A percentile compares a stretch with the other conserved stretches of the same genome.
Evolutionary conservation across 352 stramenopile genomes (phyloP).

Genomic region (Blastocystis sp.): DNA sequence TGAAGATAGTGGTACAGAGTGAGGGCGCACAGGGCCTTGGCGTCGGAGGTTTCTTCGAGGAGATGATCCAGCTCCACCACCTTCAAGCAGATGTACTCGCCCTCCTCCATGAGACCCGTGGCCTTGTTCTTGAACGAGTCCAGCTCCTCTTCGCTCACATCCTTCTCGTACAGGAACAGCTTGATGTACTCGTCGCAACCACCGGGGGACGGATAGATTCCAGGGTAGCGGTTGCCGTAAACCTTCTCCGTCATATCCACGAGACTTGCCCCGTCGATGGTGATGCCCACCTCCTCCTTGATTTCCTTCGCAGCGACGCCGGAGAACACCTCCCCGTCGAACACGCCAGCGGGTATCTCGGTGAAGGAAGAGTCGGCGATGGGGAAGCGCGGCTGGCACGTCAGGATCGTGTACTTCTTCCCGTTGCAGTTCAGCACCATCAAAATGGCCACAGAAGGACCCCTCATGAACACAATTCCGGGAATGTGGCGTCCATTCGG

Average conservation of each 20-base stretch:
- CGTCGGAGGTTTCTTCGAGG: slow-evolving; percentile 16
- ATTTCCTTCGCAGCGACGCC: slow-evolving; percentile 70
- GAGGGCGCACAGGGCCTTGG: slow-evolving; percentile 60
- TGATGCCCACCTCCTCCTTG: slow-evolving; percentile 69
- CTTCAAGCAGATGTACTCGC: slow-evolving; percentile 72
- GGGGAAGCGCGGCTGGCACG: slow-evolving; percentile 41
- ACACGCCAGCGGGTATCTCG: slow-evolving; percentile 69
- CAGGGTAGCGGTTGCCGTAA: slow-evolving; percentile 50
- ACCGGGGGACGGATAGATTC: slow-evolving; percentile 67
- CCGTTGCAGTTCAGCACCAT: slow-evolving; percentile 60
- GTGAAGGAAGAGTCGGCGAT: slow-evolving; percentile 60
- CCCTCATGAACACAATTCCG: slow-evolving; percentile 73
- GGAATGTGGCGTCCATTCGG: slow-evolving; percentile 59
- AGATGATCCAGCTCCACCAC: slow-evolving; percentile 51
- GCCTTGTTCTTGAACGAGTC: slow-evolving; percentile 44
- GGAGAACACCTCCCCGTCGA: slow-evolving; percentile 64
- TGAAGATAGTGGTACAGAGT: slow-evolving; percentile 53
- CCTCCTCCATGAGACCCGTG: slow-evolving; percentile 62
- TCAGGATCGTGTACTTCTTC: slow-evolving; percentile 72
- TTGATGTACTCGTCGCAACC: slow-evolving; percentile 72
- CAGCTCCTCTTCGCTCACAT: slow-evolving; percentile 50
- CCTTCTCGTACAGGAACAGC: slow-evolving; percentile 72
- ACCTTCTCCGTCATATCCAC: slow-evolving; percentile 70
- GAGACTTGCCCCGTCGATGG: slow-evolving; percentile 12
- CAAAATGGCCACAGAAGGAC: slow-evolving; percentile 72